Conservation (phyloP, 306 rosid species). For the Rosa multiflora region DNA sequence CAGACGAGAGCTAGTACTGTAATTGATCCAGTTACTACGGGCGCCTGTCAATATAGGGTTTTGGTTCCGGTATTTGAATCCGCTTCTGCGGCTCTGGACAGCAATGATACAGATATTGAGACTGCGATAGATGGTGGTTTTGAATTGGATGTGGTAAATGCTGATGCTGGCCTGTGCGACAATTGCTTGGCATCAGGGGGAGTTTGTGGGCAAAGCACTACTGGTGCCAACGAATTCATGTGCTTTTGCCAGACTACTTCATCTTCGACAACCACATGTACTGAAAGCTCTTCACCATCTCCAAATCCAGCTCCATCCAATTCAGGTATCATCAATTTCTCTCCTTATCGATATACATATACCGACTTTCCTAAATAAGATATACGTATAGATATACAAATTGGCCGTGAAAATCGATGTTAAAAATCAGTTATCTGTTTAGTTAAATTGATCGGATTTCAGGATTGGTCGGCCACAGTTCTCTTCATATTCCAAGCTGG, state of each 20-base stretch:
- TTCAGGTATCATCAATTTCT: constrained; percentile 3
- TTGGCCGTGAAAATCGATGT: too few relatives aligned
- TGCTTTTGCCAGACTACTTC: neutral
- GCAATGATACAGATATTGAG: accelerated
- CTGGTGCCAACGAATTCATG: neutral
- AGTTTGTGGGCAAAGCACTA: neutral
- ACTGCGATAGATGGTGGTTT: neutral
- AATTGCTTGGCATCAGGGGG: neutral
- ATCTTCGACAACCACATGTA: neutral
- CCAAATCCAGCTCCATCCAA: too few relatives aligned
- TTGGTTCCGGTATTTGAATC: neutral
- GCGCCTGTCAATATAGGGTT: neutral
- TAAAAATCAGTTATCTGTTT: too few relatives aligned
- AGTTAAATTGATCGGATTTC: too few relatives aligned
- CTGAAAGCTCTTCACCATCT: too few relatives aligned
- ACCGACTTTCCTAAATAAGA: too few relatives aligned
- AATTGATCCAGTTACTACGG: too few relatives aligned
- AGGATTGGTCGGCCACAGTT: too few relatives aligned
- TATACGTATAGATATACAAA: too few relatives aligned
- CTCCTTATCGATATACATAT: too few relatives aligned
- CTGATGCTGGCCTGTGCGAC: neutral
- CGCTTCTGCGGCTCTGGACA: neutral
- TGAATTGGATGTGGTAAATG: neutral
- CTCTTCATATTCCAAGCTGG: too few relatives aligned
- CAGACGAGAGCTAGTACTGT: too few relatives aligned